These are phyloP conservation scores for Ogataea paradorogensis DNA, from an alignment of 805 yeast genomes.

Conservation along the genomic window DNA sequence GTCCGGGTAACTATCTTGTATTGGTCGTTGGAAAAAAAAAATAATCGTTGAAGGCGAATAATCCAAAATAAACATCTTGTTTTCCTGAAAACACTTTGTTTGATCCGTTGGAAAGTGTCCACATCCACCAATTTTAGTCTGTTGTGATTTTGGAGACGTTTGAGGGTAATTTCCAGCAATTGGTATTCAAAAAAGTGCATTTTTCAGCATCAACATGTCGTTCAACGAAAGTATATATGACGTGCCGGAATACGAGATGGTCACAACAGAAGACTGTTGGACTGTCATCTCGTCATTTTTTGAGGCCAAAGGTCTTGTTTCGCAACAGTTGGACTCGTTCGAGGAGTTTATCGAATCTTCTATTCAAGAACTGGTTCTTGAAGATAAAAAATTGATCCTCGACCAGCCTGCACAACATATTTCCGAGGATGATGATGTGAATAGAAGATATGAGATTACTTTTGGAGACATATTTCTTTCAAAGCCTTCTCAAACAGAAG, in stretches of 20 bases:
- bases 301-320: constrained; percentile 93
- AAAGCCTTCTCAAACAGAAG: constrained; percentile 97
- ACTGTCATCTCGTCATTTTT: constrained; percentile 94
- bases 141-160: constrained; percentile 7
- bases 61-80: constrained; percentile 11
- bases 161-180: constrained; percentile 11
- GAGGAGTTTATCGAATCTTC: constrained; percentile 97
- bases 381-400: constrained; percentile 87
- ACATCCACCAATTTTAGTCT: constrained; percentile 3
- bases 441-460: constrained; percentile 91
- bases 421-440: constrained; percentile 82
- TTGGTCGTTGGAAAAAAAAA: constrained; percentile 11
- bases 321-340: constrained; percentile 97
- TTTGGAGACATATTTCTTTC: constrained; percentile 96
- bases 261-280: constrained; percentile 99
- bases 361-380: constrained; percentile 94
- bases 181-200: constrained; percentile 10
- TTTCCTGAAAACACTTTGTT: constrained; percentile 10
- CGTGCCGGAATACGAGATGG: constrained; percentile 56
- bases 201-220: constrained; percentile 16
- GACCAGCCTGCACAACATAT: constrained; percentile 99
- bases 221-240: constrained; percentile 25
- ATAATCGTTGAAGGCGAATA: constrained; percentile 11
- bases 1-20: constrained; percentile 2
- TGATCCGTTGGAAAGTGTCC: constrained; percentile 13